phyloP scores from a whole-genome alignment of 2,329 filamentous ascomycete species.

The Colletotrichum lupini region DNA sequence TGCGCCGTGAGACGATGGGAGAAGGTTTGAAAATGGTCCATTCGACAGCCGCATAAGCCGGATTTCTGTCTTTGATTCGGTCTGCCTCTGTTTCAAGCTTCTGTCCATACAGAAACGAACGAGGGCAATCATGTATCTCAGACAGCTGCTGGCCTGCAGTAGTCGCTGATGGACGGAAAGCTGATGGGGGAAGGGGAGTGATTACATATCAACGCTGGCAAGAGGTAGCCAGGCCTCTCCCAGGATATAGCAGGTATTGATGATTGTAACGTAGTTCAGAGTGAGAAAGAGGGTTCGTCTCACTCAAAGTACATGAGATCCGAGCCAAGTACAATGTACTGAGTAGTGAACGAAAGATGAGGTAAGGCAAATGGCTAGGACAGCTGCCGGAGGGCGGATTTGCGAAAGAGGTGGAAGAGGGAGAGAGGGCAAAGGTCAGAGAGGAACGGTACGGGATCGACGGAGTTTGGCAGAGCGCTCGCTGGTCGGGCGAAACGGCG shows the following conservation, averaged over 20 bases:
- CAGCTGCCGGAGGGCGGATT: constrained; percentile 12
- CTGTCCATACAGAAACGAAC: not conserved
- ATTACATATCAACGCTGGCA: constrained; percentile 28
- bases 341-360: constrained; percentile 16
- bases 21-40: not conserved
- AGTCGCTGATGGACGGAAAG: constrained; percentile 3
- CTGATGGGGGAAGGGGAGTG: constrained; percentile 16
- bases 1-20: constrained; percentile 1
- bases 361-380: constrained; percentile 22
- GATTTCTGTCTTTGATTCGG: not conserved
- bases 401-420: constrained; percentile 7
- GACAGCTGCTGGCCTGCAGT: not conserved
- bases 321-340: constrained; percentile 7
- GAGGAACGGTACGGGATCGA: constrained; percentile 17
- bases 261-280: constrained; percentile 25
- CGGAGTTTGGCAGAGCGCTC: constrained; percentile 2
- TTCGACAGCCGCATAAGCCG: constrained; percentile 4
- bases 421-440: constrained; percentile 5
- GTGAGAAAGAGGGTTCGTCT: constrained; percentile 10
- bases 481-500: not conserved
- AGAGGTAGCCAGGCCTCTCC: constrained; percentile 9
- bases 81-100: constrained; percentile 1
- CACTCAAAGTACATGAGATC: constrained; percentile 15
- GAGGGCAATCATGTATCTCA: not conserved
- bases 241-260: constrained; percentile 17